Percentiles rank a stretch among this genome's conserved stretches.
Conservation (phyloP, 2,329 filamentous ascomycete genomes). For the Pseudogymnoascus sp. region DNA sequence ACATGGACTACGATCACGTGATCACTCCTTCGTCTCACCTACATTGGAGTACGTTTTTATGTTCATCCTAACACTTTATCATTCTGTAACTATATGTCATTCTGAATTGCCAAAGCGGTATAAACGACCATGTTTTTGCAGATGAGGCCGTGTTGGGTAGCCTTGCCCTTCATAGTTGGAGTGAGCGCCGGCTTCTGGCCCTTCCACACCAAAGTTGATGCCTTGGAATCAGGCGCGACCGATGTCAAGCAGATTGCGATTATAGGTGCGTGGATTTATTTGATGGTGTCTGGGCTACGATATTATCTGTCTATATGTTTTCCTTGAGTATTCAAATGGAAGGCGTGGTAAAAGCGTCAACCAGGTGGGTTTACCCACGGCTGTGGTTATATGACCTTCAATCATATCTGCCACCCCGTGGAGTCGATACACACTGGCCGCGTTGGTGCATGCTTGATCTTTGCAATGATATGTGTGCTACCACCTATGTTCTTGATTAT, state of each 20-base stretch:
- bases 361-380: background rate
- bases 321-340: background rate
- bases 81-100: background rate
- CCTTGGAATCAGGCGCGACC: constrained; percentile 15
- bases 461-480: background rate
- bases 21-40: background rate
- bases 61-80: background rate
- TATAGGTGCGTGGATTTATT: constrained; percentile 23
- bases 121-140: background rate
- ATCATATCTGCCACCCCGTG: background rate
- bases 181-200: constrained; percentile 23
- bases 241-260: constrained; percentile 26
- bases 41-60: background rate
- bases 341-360: background rate
- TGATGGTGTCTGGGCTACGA: background rate
- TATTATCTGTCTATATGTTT: background rate
- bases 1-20: background rate
- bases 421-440: background rate
- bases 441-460: background rate
- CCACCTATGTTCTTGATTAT: background rate
- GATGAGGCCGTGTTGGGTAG: constrained; percentile 14
- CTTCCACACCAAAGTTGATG: constrained; percentile 17
- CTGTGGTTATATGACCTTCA: background rate
- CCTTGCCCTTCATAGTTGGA: constrained; percentile 17
- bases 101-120: background rate